Evolutionary conservation across 2,329 filamentous ascomycete genomes (phyloP).

Genomic region (Cladosporium cucumerinum): DNA sequence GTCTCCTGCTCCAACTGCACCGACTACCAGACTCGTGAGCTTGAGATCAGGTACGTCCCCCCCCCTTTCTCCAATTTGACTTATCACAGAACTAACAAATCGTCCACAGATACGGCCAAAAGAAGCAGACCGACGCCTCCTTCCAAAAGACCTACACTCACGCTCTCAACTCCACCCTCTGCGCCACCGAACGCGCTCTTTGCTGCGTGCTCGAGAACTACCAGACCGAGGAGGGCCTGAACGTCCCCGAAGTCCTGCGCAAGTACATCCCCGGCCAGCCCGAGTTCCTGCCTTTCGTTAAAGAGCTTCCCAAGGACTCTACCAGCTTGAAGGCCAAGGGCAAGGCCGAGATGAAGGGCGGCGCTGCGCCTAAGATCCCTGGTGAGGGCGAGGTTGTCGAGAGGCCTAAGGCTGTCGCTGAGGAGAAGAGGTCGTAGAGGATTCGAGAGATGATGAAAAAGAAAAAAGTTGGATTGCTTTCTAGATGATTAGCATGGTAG

Average conservation of each 20-base stretch:
- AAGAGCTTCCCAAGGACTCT: slow-evolving; percentile 76
- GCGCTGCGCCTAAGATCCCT: slow-evolving; percentile 25
- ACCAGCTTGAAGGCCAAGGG: slow-evolving; percentile 57
- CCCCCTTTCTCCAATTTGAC: neutral
- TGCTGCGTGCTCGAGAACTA: slow-evolving; percentile 98
- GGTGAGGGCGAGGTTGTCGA: slow-evolving; percentile 33
- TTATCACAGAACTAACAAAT: slow-evolving; percentile 13
- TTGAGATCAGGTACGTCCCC: slow-evolving; percentile 68
- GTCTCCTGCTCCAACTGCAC: slow-evolving; percentile 98
- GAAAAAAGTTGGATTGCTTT: neutral
- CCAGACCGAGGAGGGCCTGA: slow-evolving; percentile 81
- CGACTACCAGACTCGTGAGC: slow-evolving; percentile 90
- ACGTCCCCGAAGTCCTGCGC: slow-evolving; percentile 75
- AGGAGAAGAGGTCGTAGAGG: slow-evolving; percentile 25
- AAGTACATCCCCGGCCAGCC: slow-evolving; percentile 88
- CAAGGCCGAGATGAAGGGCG: slow-evolving; percentile 28
- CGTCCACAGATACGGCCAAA: slow-evolving; percentile 63
- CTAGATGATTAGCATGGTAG: slow-evolving; percentile 8
- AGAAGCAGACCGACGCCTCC: slow-evolving; percentile 71
- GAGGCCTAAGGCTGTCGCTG: slow-evolving; percentile 32
- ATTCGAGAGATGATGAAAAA: neutral
- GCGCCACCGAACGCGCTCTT: slow-evolving; percentile 84
- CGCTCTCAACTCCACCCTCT: slow-evolving; percentile 83
- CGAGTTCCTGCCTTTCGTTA: slow-evolving; percentile 83
- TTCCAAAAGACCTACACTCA: slow-evolving; percentile 92